Percentiles rank a stretch among this genome's conserved stretches.
Conservation (phyloP, 2,329 filamentous ascomycete species). For the Talaromyces sp. region DNA sequence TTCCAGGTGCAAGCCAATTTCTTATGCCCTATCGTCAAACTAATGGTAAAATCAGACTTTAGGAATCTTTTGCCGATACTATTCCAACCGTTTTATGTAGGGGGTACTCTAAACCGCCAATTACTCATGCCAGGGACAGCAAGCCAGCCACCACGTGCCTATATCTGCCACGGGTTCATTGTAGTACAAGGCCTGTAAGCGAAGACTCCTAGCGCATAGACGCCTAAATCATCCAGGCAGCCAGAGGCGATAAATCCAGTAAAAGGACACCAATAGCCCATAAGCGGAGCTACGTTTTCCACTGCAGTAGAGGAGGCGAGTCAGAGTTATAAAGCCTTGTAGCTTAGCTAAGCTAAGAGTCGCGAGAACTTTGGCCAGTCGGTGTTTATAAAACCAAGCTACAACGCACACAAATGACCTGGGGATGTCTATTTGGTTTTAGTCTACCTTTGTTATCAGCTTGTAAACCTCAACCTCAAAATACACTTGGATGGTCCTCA, state of each 20-base stretch:
- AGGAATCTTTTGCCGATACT: not conserved
- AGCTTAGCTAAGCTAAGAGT: not conserved
- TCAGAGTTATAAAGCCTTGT: not conserved
- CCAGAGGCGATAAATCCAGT: not conserved
- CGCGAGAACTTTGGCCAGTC: not conserved
- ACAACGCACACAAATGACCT: not conserved
- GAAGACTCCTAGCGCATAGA: not conserved
- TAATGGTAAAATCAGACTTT: not conserved
- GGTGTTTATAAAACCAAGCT: not conserved
- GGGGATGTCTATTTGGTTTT: not conserved
- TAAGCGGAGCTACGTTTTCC: not conserved
- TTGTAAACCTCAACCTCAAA: too few relatives aligned
- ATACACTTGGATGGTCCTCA: not conserved
- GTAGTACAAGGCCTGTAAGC: not conserved
- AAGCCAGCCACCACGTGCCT: not conserved
- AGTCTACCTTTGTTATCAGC: not conserved
- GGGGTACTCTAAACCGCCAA: not conserved
- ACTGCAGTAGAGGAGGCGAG: not conserved
- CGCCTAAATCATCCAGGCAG: not conserved
- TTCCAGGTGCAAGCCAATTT: not conserved
- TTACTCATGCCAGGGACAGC: not conserved
- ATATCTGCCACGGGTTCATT: not conserved
- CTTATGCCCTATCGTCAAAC: not conserved
- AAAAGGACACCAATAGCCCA: not conserved
- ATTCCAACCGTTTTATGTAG: not conserved